A percentile compares a stretch with the other conserved stretches of the same genome.
phyloP scores from a whole-genome alignment of 305 asterid species.

The Stenogyne calaminthoides region DNA sequence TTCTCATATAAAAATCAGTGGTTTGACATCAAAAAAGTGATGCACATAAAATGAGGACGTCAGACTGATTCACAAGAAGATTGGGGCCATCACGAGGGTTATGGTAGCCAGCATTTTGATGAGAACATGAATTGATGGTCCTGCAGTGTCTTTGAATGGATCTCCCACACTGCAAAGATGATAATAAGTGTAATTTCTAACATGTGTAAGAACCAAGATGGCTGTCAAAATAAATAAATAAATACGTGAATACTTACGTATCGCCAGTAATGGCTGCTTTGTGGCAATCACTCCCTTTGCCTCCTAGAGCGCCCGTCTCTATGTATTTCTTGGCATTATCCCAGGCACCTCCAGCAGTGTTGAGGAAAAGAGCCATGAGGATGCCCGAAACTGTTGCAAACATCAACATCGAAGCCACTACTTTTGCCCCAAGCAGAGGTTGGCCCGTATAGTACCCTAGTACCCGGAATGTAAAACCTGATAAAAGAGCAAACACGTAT shows the following conservation, averaged over 20 bases:
- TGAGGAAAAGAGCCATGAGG: constrained; percentile 98
- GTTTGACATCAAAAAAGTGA: constrained; percentile 32
- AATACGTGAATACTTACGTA: constrained; percentile 66
- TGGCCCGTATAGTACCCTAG: constrained; percentile 94
- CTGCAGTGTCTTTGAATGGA: constrained; percentile 98
- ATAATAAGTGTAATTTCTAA: not conserved
- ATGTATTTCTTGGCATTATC: constrained; percentile 99
- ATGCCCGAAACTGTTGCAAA: constrained; percentile 98
- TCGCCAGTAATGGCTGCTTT: constrained; percentile 99
- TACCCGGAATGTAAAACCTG: constrained; percentile 83
- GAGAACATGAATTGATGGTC: constrained; percentile 95
- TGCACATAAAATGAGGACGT: constrained; percentile 22
- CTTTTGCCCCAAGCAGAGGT: constrained; percentile 97
- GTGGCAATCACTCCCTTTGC: constrained; percentile 98
- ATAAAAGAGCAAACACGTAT: constrained; percentile 1
- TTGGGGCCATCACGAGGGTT: constrained; percentile 98
- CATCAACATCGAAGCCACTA: constrained; percentile 96
- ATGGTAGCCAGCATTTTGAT: constrained; percentile 98
- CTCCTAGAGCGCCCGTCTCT: constrained; percentile 97
- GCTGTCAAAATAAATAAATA: not conserved
- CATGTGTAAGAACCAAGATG: not conserved
- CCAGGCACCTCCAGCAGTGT: constrained; percentile 99
- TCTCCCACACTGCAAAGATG: constrained; percentile 80
- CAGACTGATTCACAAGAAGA: constrained; percentile 63
- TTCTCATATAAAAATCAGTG: too few species aligned